These are phyloP conservation scores for Curvularia verruculosa DNA, from an alignment of 2,329 filamentous ascomycete species.

Conservation along the genomic window DNA sequence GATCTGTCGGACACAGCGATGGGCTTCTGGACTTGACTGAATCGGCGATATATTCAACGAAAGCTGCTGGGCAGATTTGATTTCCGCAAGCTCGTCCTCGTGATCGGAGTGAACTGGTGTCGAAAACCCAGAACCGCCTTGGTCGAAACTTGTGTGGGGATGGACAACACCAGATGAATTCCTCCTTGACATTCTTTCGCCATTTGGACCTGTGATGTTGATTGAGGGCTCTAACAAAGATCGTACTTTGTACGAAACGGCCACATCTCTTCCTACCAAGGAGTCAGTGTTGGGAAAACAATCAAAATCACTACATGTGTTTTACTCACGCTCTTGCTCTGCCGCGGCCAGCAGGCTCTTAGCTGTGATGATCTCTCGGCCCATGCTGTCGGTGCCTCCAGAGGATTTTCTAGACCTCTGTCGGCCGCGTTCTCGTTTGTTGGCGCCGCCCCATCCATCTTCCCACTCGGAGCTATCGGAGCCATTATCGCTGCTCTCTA, in stretches of 20 bases:
- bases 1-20: conserved; percentile 86
- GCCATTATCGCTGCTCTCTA: conserved; percentile 71
- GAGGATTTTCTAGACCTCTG: conserved; percentile 45
- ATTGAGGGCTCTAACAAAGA: conserved; percentile 73
- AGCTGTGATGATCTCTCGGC: conserved; percentile 51
- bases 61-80: conserved; percentile 85
- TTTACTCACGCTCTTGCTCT: conserved; percentile 74
- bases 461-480: conserved; percentile 66
- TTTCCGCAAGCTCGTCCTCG: conserved; percentile 81
- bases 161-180: conserved; percentile 67
- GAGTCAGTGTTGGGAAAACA: conserved; percentile 18
- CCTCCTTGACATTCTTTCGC: conserved; percentile 61
- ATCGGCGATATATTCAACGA: conserved; percentile 81
- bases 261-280: conserved; percentile 55
- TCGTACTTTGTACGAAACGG: conserved; percentile 62
- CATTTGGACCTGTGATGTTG: conserved; percentile 65
- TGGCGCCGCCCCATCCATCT: conserved; percentile 57
- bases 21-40: conserved; percentile 73
- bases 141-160: conserved; percentile 84
- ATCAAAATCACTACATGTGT: background rate
- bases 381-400: conserved; percentile 45
- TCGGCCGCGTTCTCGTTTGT: conserved; percentile 49
- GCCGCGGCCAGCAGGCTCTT: conserved; percentile 73
- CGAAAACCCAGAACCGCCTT: conserved; percentile 62
- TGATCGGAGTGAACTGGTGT: conserved; percentile 81